Percentiles rank a stretch among this genome's conserved stretches.
phyloP scores from a whole-genome alignment of 345 rosid genomes.

The Viola odorata region DNA sequence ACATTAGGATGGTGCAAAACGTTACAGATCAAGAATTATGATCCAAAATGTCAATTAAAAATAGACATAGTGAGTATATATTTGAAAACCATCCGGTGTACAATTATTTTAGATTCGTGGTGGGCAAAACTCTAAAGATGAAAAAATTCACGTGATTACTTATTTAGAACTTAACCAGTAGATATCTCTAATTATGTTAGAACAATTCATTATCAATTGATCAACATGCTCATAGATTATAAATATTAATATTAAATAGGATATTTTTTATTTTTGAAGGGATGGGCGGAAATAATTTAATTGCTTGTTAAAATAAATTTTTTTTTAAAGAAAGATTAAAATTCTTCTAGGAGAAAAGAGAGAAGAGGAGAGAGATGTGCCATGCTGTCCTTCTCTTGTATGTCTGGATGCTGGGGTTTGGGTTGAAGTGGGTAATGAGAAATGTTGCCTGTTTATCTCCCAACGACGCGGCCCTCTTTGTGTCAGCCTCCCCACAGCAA shows the following conservation, averaged over 20 bases:
- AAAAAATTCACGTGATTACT: too few species aligned
- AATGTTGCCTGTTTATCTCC: conserved; percentile 28
- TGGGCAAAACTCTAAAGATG: too few species aligned
- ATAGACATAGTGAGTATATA: too few species aligned
- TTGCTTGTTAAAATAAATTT: too few species aligned
- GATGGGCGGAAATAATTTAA: neutral
- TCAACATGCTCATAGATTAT: too few species aligned
- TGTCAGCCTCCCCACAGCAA: conserved; percentile 35
- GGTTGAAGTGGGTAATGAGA: conserved; percentile 31
- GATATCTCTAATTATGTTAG: conserved; percentile 21
- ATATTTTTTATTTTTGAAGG: neutral
- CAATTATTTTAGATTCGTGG: too few species aligned
- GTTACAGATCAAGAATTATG: too few species aligned
- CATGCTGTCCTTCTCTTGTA: conserved; percentile 29
- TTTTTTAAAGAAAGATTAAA: too few species aligned
- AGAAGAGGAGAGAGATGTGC: conserved; percentile 16
- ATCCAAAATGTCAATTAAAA: too few species aligned
- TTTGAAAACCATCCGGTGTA: too few species aligned
- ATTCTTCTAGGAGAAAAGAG: neutral
- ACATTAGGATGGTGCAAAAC: too few species aligned
- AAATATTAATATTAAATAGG: conserved; percentile 19
- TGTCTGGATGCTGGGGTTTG: conserved; percentile 27
- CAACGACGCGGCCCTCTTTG: conserved; percentile 29
- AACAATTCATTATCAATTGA: too few species aligned
- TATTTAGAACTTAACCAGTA: conserved; percentile 26